Percentiles rank a stretch among this genome's conserved stretches.
These are phyloP conservation scores for Corylus americana DNA, from an alignment of 306 rosid genomes.

Conservation along the genomic window DNA sequence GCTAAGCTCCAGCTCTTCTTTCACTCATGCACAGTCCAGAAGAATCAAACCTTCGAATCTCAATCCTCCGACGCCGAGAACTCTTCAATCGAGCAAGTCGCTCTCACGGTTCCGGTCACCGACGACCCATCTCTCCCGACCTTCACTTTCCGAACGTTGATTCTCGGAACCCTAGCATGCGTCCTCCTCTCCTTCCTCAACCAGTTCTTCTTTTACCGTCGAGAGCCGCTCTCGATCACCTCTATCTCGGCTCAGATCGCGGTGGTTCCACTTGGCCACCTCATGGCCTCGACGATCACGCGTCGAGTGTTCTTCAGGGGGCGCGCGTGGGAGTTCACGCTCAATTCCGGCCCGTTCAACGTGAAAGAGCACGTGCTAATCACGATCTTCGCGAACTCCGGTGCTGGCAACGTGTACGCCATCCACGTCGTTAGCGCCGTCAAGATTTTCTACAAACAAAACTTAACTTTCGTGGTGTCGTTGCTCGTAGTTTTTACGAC, in stretches of 20 bases:
- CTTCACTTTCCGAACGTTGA: slow-evolving; percentile 87
- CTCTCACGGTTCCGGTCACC: slow-evolving; percentile 69
- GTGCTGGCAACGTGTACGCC: slow-evolving; percentile 91
- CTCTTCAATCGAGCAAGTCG: slow-evolving; percentile 80
- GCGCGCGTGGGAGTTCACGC: slow-evolving; percentile 57
- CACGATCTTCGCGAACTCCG: slow-evolving; percentile 92
- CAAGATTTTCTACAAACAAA: slow-evolving; percentile 45
- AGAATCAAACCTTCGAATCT: not conserved
- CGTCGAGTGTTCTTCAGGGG: slow-evolving; percentile 57
- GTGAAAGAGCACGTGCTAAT: slow-evolving; percentile 91
- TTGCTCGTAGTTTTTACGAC: slow-evolving; percentile 72
- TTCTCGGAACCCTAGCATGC: slow-evolving; percentile 76
- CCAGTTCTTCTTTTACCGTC: slow-evolving; percentile 92
- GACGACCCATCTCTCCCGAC: slow-evolving; percentile 69
- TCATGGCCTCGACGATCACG: slow-evolving; percentile 74
- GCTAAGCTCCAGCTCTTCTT: not conserved
- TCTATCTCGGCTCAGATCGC: slow-evolving; percentile 94
- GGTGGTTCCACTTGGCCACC: slow-evolving; percentile 80
- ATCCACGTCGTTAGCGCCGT: slow-evolving; percentile 49
- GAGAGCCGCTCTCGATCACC: slow-evolving; percentile 74
- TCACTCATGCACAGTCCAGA: slow-evolving; percentile 30
- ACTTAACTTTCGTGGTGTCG: slow-evolving; percentile 57
- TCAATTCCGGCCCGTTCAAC: slow-evolving; percentile 89
- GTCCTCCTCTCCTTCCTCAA: slow-evolving; percentile 73
- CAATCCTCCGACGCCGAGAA: slow-evolving; percentile 40